Percentiles rank a stretch among this genome's conserved stretches.
Conservation (phyloP, 2,329 filamentous ascomycete genomes). For the Colletotrichum noveboracense region DNA sequence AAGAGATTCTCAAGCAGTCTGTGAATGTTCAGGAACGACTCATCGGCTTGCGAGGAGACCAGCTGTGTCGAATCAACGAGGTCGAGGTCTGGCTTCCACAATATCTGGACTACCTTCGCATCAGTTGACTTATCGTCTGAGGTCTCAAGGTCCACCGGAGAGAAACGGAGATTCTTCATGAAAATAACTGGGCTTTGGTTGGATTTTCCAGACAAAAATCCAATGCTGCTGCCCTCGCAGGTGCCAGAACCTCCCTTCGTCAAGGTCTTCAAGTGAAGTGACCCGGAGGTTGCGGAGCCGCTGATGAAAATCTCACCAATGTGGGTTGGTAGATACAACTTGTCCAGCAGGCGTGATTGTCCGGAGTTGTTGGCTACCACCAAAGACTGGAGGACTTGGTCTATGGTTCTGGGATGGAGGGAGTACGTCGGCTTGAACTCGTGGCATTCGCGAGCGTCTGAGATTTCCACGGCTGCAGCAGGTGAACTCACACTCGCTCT, state of each 20-base stretch:
- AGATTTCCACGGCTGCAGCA: not conserved
- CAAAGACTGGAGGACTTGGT: not conserved
- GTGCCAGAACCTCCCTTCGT: not conserved
- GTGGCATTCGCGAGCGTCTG: not conserved
- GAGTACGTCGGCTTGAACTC: not conserved
- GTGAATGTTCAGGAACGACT: not conserved
- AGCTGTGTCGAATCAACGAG: not conserved
- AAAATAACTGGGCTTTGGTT: not conserved
- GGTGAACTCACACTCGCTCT: not conserved
- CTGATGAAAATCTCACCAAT: not conserved
- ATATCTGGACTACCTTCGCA: not conserved
- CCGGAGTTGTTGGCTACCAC: not conserved
- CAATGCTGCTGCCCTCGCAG: not conserved
- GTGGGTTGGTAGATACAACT: not conserved
- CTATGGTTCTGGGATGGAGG: not conserved
- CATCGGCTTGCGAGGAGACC: not conserved
- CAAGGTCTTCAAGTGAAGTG: not conserved
- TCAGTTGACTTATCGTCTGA: not conserved
- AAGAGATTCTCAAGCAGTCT: not conserved
- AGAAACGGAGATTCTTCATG: not conserved
- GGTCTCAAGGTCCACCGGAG: not conserved
- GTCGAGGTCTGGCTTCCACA: not conserved
- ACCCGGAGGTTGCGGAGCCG: fast-evolving
- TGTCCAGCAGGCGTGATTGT: not conserved
- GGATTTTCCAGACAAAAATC: fast-evolving